Evolutionary conservation across 2,329 filamentous ascomycete genomes (phyloP), one percentile per base, ranked within the genome.

Genomic region (Alternaria incomplexa): DNA sequence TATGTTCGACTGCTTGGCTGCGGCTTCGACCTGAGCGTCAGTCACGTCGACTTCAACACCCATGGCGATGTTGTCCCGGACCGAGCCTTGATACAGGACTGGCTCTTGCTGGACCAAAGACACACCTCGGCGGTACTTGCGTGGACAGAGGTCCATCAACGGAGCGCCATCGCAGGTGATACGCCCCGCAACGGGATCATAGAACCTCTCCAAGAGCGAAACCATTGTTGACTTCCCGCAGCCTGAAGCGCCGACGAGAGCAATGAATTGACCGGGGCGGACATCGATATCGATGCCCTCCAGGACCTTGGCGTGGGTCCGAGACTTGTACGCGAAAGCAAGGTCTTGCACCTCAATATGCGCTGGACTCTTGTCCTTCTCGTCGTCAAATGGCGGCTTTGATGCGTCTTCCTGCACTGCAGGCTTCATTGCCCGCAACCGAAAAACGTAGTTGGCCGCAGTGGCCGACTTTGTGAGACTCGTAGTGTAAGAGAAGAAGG

Each of bases 391-490:
- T 1, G 77, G 75, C 30, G 72, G 73, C 30, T 72, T 76, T 2
- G 69, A 72, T n/a, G 69, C 46, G 13, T 77, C 73, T 63, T 83
- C 81, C 57, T 75, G 65, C 25, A 83, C 80, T 25, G 72, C 75
- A 3, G 81, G 74, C 15, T 74, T 73, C 25, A 80, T 61, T 6
- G 77, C 76, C 3, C 81, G 76, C 4, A 85, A 73, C 80, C 81
- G 81, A 28, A 84, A 79, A 10, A 84, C 73, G 62, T 84, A 83
- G 62, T 85, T 84, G 4, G 94, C 93, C 1, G 95, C 92, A 61
- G 93, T 91, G n/a, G 97, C 85, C 0, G 96, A 94, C 82, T 98
- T 98, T 69, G 93, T 93, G 92, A 98, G 96, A 72, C 97, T 95
- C 0, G 95, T 94, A 0, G 95, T 93, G 75, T 97, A 97, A 0